Evolutionary conservation across 2,329 filamentous ascomycete species (phyloP), one percentile per base, ranked within the genome.

Genomic region (Verticillium nonalfalfae): DNA sequence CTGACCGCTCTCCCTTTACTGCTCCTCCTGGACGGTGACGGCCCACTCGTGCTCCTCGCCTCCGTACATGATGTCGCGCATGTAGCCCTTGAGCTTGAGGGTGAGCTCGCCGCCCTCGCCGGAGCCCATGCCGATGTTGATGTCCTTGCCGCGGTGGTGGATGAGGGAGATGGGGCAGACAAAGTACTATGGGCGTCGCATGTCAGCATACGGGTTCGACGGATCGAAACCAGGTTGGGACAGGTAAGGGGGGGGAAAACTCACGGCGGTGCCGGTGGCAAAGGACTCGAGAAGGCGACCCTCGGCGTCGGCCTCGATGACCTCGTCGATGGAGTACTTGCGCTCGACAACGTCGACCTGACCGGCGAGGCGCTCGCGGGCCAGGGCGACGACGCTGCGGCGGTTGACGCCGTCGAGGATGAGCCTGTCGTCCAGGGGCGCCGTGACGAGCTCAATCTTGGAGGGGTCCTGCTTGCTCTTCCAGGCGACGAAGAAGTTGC

Each of bases 371-470:
- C 88, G 81, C 73, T 87, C 81, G 31, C 84, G 80, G 1, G 85
- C 88, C 21, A 96, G 80, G 66, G 94, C 87, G 39, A 97, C 74
- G 21, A 93, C 86, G 68, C 90, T 93, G 60, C 90, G 82, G 59
- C 93, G 82, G n/a, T 93, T 97, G 11, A 97, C 88, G 65, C 93
- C 93, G 65, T 94, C 90, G 3, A 97, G 81, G 67, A 97, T 96
- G 63, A 97, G 82, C 70, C 89, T 86, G 70, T 91, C 91, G 62
- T 90, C 89, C 54, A 97, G 77, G 9, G 91, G 91, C 2, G 93
- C 92, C 2, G 93, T 97, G 61, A 97, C 81, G 36, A 97, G 81
- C 78, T 95, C 82, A 31, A 83, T 71, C 68, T 80, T 83, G 7
- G 84, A 87, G 0, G 73, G 75, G 58, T 59, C 58, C 67, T 88